Percentiles rank a stretch among this genome's conserved stretches.
phyloP scores from a whole-genome alignment of 2,329 filamentous ascomycete genomes.

The Nigrospora sphaerica region DNA sequence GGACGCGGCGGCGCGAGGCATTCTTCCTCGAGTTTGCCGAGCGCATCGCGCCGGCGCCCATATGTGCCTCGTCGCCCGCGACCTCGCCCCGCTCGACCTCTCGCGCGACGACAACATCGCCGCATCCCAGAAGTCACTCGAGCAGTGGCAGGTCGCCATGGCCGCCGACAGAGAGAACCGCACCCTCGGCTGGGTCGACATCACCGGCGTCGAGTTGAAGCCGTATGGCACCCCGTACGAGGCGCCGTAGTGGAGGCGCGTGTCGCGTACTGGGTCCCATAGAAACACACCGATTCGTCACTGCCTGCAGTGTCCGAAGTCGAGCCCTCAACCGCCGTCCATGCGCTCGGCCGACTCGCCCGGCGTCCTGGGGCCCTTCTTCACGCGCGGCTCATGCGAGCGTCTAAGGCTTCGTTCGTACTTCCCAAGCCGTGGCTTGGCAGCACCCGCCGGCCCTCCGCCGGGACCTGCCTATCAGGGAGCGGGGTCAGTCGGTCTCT shows the following conservation, averaged over 20 bases:
- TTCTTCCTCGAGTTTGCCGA: slow-evolving; percentile 64
- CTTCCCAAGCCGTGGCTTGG: no score
- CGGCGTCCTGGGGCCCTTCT: no score
- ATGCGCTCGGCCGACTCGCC: no score
- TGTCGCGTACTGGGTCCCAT: no score
- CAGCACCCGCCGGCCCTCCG: no score
- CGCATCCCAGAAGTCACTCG: slow-evolving; percentile 19
- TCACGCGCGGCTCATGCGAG: no score
- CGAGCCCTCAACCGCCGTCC: no score
- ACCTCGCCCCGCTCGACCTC: slow-evolving; percentile 22
- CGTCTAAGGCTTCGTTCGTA: no score
- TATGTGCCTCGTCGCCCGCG: slow-evolving; percentile 24
- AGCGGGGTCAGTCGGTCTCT: no score
- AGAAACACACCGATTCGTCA: no score
- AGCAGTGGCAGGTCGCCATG: slow-evolving; percentile 22
- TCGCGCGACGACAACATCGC: slow-evolving; percentile 21
- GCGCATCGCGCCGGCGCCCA: slow-evolving; percentile 31
- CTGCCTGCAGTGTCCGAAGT: no score
- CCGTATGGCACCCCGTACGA: slow-evolving; percentile 22
- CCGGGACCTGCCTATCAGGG: no score
- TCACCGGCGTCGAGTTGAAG: slow-evolving; percentile 21
- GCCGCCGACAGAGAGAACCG: slow-evolving; percentile 20
- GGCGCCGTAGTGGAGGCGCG: background rate
- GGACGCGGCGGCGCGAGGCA: slow-evolving; percentile 51
- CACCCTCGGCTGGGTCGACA: slow-evolving; percentile 23